Evolutionary conservation across 352 stramenopile genomes (phyloP), one percentile per base, ranked within the genome.

Genomic region (Globisporangium orthogonon): DNA sequence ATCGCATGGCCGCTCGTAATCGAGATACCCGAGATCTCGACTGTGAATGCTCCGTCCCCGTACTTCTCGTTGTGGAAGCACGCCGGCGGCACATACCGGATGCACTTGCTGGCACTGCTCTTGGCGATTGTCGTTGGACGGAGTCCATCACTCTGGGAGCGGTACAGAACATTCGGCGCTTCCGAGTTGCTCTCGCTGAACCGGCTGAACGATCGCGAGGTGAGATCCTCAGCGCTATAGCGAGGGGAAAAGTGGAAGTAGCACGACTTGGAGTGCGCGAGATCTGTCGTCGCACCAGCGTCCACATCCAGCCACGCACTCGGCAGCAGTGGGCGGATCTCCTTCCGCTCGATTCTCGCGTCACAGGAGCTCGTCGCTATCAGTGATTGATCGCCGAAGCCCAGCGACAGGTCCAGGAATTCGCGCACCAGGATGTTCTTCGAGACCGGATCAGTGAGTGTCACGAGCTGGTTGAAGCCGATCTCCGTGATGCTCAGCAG

Each of bases 331-430:
- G 70, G 72, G 2, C 73, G 71, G 10, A 70, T 51, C 7, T 83
- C 68, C 47, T 76, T 71, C 0, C 70, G 66, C 64, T 93, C 80
- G 30, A 93, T 72, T 10, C 83, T 62, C 44, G 80, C 83, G 52
- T 87, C 78, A 35, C 83, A 93, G 1, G 80, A 91, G 37, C 72
- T 90, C n/a, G 78, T 88, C 4, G 78, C 66, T 2, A 86, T 61
- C 35, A 88, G 69, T 0, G 67, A 71, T 31, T 80, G 65, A 6
- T 88, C 80, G 10, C 69, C 69, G 51, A 74, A 74, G 2, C 69
- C 66, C 18, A 87, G 52, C 0, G 74, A 72, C 1, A 93, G 63
- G 33, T 84, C 72, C 6, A 93, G 54, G 51, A 93, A 93, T 18
- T 91, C 74, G 0, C 83, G 80, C 37, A 91, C 60, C 2, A 82